Conservation (phyloP, 148 eudicot genomes). For the Camellia lanceoleosa region DNA sequence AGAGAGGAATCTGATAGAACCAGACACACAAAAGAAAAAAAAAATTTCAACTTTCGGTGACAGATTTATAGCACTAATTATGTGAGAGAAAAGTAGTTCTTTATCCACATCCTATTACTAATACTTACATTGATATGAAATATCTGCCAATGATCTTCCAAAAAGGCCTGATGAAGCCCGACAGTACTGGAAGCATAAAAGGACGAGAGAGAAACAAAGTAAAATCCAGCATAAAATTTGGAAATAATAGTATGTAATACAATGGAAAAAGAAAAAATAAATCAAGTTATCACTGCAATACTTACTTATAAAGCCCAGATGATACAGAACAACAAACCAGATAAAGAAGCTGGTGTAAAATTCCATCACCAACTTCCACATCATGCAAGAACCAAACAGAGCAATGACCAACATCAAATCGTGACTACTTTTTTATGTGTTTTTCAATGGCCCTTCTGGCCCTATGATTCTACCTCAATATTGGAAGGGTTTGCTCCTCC, state of each 20-base stretch:
- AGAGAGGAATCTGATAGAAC: conserved; percentile 35
- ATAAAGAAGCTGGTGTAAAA: conserved; percentile 75
- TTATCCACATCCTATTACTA: not conserved
- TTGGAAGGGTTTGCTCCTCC: conserved; percentile 27
- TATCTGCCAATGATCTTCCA: conserved; percentile 35
- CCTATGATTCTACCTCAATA: conserved; percentile 25
- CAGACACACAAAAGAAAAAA: not conserved
- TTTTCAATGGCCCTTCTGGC: conserved; percentile 53
- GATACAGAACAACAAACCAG: conserved; percentile 42
- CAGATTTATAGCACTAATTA: not conserved
- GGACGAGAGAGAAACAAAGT: conserved; percentile 2
- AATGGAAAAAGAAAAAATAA: not conserved
- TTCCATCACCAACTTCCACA: conserved; percentile 70
- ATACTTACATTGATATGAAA: conserved; percentile 29
- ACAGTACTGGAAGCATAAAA: conserved; percentile 38
- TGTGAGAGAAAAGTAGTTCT: not conserved
- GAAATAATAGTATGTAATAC: not conserved
- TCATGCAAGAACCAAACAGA: conserved; percentile 80
- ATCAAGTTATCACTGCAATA: not conserved
- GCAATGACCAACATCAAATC: conserved; percentile 61
- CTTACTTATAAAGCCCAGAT: not conserved
- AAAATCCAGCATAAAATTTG: not conserved
- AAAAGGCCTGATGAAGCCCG: conserved; percentile 45
- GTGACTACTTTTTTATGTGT: conserved; percentile 50
- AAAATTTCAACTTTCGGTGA: not conserved